Conservation (phyloP, 176 grass and related monocot genomes). For the Avena insularis region DNA sequence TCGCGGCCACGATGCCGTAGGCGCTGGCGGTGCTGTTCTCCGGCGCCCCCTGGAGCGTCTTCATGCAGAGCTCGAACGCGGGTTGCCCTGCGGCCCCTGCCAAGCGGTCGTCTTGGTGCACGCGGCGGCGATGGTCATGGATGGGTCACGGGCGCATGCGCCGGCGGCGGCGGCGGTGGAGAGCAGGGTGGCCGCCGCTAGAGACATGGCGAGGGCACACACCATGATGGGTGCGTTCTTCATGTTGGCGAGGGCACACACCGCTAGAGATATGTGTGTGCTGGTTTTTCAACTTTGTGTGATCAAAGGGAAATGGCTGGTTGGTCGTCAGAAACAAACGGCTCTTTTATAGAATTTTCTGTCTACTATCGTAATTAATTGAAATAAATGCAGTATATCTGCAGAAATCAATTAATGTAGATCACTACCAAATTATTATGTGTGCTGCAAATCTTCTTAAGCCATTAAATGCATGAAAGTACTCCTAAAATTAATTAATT, state of each 20-base stretch:
- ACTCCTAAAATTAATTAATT: too few relatives aligned
- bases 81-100: not conserved
- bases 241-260: not conserved
- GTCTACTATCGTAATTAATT: not conserved
- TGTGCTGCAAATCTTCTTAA: not conserved
- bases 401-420: not conserved
- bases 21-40: not conserved
- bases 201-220: not conserved
- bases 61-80: slow-evolving; percentile 8
- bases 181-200: not conserved
- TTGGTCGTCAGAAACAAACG: not conserved
- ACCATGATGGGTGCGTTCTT: not conserved
- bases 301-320: not conserved
- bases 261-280: too few relatives aligned
- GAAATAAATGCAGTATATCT: not conserved
- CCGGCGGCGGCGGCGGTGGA: not conserved
- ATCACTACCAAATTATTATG: not conserved
- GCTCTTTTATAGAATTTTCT: not conserved
- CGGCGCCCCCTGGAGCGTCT: not conserved
- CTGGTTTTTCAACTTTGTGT: not conserved
- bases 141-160: not conserved
- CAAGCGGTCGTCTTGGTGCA: not conserved
- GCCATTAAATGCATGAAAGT: not conserved
- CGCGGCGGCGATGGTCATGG: not conserved
- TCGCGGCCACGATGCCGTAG: not conserved